A percentile compares a stretch with the other conserved stretches of the same genome.
phyloP scores from a whole-genome alignment of 2,329 filamentous ascomycete species.

The Neofusicoccum parvum region DNA sequence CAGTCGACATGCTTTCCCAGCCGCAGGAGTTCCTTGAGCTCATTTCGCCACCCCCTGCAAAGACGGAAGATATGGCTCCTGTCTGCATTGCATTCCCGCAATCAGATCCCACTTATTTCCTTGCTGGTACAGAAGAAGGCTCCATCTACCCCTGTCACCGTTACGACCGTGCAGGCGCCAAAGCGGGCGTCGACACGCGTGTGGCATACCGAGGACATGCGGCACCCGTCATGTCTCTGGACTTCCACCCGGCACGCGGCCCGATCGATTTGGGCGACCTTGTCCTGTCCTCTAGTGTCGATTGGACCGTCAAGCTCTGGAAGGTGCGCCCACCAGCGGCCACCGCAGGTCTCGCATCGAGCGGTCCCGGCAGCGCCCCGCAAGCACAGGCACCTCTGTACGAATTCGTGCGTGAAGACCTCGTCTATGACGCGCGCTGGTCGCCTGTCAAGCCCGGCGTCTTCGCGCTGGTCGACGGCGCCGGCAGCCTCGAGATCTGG shows the following conservation, averaged over 20 bases:
- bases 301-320: slow-evolving; percentile 98
- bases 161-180: slow-evolving; percentile 95
- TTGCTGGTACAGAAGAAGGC: slow-evolving; percentile 95
- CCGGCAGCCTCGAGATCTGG: slow-evolving; percentile 91
- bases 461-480: slow-evolving; percentile 92
- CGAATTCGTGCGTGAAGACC: slow-evolving; percentile 90
- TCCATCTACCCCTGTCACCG: slow-evolving; percentile 94
- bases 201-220: slow-evolving; percentile 88
- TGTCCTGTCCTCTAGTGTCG: slow-evolving; percentile 86
- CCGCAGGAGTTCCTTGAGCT: slow-evolving; percentile 93
- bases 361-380: slow-evolving; percentile 37
- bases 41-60: slow-evolving; percentile 74
- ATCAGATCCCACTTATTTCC: slow-evolving; percentile 94
- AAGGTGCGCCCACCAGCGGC: slow-evolving; percentile 82
- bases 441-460: slow-evolving; percentile 91
- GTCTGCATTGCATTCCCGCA: slow-evolving; percentile 94
- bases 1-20: slow-evolving; percentile 95
- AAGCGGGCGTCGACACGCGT: slow-evolving; percentile 89
- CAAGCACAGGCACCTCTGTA: slow-evolving; percentile 72
- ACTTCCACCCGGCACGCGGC: slow-evolving; percentile 91
- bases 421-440: slow-evolving; percentile 96
- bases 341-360: slow-evolving; percentile 50
- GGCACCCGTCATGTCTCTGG: slow-evolving; percentile 91
- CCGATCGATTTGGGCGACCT: slow-evolving; percentile 93
- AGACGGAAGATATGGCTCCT: slow-evolving; percentile 91